Conservation (phyloP, 1,284 basidiomycete species). For the Pholiota adiposa region DNA sequence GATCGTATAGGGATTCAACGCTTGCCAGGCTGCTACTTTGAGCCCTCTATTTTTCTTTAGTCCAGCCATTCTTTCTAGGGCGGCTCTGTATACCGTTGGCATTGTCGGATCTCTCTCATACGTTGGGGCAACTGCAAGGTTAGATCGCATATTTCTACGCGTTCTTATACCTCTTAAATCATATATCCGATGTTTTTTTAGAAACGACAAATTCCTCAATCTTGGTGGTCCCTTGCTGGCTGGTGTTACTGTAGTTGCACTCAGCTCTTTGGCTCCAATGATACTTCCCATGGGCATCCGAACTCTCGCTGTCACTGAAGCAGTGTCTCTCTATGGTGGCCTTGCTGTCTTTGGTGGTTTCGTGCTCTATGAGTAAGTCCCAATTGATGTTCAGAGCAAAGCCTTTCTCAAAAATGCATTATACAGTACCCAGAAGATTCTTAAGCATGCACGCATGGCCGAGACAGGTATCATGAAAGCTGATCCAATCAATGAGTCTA, state of each 20-base stretch:
- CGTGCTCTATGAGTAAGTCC: slow-evolving; percentile 83
- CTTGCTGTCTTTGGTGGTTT: slow-evolving; percentile 89
- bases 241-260: slow-evolving; percentile 85
- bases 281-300: slow-evolving; percentile 82
- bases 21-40: slow-evolving; percentile 83
- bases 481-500: slow-evolving; percentile 83
- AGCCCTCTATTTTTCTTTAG: slow-evolving; percentile 86
- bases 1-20: slow-evolving; percentile 74
- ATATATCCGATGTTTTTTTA: slow-evolving; percentile 27
- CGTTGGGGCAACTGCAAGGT: slow-evolving; percentile 88
- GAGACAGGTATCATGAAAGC: slow-evolving; percentile 68
- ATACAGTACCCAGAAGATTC: slow-evolving; percentile 77
- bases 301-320: slow-evolving; percentile 76
- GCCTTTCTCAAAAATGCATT: slow-evolving; percentile 6
- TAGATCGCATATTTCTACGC: slow-evolving; percentile 23
- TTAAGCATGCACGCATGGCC: slow-evolving; percentile 77
- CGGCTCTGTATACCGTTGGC: slow-evolving; percentile 88
- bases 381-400: not conserved
- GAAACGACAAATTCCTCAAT: slow-evolving; percentile 85
- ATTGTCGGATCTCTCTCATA: slow-evolving; percentile 86
- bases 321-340: slow-evolving; percentile 84
- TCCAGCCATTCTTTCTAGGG: slow-evolving; percentile 87
- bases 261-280: slow-evolving; percentile 87
- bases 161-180: not conserved
- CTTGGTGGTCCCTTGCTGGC: slow-evolving; percentile 86